Evolutionary conservation across 1,139 yeast species (phyloP), one percentile per base, ranked within the genome.

Genomic region (Pichia sp.): DNA sequence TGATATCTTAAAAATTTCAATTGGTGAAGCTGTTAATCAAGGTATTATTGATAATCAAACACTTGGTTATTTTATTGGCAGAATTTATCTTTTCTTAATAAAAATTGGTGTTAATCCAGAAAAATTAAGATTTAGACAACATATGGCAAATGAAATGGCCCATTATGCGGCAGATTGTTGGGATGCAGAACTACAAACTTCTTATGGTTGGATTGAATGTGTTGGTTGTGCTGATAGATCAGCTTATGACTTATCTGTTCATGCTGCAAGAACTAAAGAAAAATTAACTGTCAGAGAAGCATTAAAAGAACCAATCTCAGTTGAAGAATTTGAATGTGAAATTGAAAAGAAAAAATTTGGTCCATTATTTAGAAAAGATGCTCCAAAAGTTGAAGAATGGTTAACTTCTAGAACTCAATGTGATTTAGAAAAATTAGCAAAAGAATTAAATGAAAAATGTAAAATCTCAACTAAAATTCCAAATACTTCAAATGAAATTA

Each of bases 141-240:
- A 94, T 70, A 83, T 94, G 95, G 74, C 82, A 57, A 94, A 92
- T 65, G 99, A 94, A 73, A 94, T 94, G 99, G 99, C 99, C 26
- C 99, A 94, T 67, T 94, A 94, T 66, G 98, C 98, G 49, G 82
- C 96, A 55, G 99, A 94, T 70, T 94, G 99, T 74, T 94, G 99
- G 99, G 99, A 94, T 71, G 97, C 96, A 54, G 99, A 94, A 73
- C 76, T 94, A 59, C 82, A 86, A 60, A 84, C 96, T 36, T 86
- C 96, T 33, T 94, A 87, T 63, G 97, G 99, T 57, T 94, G 99
- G 99, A 85, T 94, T 59, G 99, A 94, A 71, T 92, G 98, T 80
- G 97, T 92, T 62, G 99, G 99, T 57, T 92, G 98, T 73, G 99
- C 99, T 52, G 99, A 94, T 69, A 82, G 99, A 73, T 87, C 96